phyloP scores from a whole-genome alignment of 176 grass and related monocot species.

The Saccharum officinarum region DNA sequence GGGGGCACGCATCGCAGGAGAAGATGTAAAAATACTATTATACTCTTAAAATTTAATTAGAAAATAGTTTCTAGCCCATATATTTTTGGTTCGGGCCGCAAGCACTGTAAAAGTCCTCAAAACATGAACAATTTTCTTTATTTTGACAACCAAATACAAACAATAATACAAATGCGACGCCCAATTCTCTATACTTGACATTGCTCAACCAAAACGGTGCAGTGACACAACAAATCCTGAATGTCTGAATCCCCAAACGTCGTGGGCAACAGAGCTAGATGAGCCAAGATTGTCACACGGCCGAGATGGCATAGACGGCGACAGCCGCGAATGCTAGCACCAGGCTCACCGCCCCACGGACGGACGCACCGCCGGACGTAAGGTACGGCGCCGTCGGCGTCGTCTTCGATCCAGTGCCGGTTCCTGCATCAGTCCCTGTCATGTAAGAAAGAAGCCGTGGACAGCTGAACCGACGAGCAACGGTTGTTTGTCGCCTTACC shows the following conservation, averaged over 20 bases:
- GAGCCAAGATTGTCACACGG: not conserved
- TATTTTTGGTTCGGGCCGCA: too few species aligned
- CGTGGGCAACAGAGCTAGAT: not conserved
- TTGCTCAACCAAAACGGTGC: not conserved
- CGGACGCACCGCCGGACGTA: slow-evolving; percentile 27
- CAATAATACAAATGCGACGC: slow-evolving; percentile 10
- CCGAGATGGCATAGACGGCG: not conserved
- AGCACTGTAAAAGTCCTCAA: not conserved
- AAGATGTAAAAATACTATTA: too few species aligned
- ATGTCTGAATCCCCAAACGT: not conserved
- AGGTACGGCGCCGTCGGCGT: slow-evolving; percentile 31
- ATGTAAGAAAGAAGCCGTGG: not conserved
- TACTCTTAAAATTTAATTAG: too few species aligned
- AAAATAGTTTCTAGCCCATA: too few species aligned
- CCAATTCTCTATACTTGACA: not conserved
- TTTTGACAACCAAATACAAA: not conserved
- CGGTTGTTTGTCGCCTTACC: not conserved
- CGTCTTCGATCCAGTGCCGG: slow-evolving; percentile 31
- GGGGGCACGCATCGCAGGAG: too few species aligned
- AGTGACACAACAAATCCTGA: not conserved
- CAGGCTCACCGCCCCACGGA: slow-evolving; percentile 4
- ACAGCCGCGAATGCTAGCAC: slow-evolving; percentile 25
- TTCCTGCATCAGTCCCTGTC: slow-evolving; percentile 1
- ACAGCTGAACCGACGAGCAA: not conserved
- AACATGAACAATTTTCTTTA: not conserved